A percentile compares a stretch with the other conserved stretches of the same genome.
phyloP scores from a whole-genome alignment of 176 grass and related monocot genomes.

The Ampelocalamus luodianensis region DNA sequence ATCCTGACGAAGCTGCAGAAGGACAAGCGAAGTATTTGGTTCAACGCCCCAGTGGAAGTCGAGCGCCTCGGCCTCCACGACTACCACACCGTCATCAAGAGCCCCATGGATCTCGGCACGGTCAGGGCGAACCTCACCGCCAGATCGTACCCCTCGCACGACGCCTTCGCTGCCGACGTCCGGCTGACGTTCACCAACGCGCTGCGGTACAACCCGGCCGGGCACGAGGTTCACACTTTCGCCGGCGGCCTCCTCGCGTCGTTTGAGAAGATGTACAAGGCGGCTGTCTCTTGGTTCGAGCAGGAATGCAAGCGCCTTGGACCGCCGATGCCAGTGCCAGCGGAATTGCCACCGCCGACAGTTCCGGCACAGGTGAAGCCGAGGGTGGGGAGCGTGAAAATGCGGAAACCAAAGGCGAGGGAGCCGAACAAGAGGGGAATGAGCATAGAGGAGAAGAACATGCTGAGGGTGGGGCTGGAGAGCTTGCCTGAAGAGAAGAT shows the following conservation, averaged over 20 bases:
- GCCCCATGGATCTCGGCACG: constrained; percentile 90
- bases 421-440: constrained; percentile 83
- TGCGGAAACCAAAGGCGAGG: constrained; percentile 77
- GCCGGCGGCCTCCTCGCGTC: constrained; percentile 63
- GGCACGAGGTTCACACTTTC: constrained; percentile 75
- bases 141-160: constrained; percentile 60
- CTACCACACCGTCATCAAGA: constrained; percentile 76
- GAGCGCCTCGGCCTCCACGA: constrained; percentile 74
- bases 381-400: constrained; percentile 41
- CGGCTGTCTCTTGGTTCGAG: constrained; percentile 50
- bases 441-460: constrained; percentile 88
- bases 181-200: constrained; percentile 87
- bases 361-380: constrained; percentile 28
- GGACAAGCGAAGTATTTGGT: constrained; percentile 86
- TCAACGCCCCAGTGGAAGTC: constrained; percentile 81
- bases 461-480: constrained; percentile 69
- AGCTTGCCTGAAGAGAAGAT: constrained; percentile 84
- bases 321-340: not conserved
- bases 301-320: constrained; percentile 51
- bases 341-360: not conserved
- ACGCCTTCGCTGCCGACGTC: constrained; percentile 70
- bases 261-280: constrained; percentile 67
- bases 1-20: constrained; percentile 77
- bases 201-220: constrained; percentile 74
- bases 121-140: constrained; percentile 58